Conservation (phyloP, 1,284 basidiomycete species). For the Takashimella tepidaria region DNA sequence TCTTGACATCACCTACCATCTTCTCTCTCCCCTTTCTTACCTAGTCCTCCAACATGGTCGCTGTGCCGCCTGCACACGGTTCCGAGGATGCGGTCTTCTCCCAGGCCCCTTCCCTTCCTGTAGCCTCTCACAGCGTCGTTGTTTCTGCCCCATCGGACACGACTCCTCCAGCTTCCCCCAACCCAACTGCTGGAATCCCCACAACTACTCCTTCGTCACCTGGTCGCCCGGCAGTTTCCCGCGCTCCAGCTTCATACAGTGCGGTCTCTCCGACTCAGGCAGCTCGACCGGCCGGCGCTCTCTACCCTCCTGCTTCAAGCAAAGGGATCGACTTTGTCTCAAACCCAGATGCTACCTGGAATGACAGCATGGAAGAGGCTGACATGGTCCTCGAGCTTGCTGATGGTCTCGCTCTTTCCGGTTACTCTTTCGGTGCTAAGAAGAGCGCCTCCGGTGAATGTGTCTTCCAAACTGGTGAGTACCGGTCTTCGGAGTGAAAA, state of each 20-base stretch:
- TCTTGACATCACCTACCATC: constrained; percentile 2
- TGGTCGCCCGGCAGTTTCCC: constrained; percentile 12
- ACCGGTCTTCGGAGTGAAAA: not conserved
- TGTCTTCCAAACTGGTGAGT: constrained; percentile 97
- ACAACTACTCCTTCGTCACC: constrained; percentile 13
- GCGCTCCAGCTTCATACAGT: constrained; percentile 17
- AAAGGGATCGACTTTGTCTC: constrained; percentile 44
- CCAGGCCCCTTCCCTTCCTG: constrained; percentile 19
- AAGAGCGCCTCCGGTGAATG: constrained; percentile 96
- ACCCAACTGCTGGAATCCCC: constrained; percentile 8
- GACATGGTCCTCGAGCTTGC: constrained; percentile 77
- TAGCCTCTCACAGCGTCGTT: constrained; percentile 25
- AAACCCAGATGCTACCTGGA: constrained; percentile 33
- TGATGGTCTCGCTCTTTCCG: constrained; percentile 83
- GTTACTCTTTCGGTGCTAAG: constrained; percentile 89
- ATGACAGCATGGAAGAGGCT: constrained; percentile 39
- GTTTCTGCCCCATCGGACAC: constrained; percentile 9
- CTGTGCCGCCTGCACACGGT: no score
- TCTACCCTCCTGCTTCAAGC: constrained; percentile 45
- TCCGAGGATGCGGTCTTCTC: constrained; percentile 30
- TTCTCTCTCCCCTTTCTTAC: no score
- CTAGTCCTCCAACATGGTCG: no score
- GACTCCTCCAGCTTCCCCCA: constrained; percentile 25
- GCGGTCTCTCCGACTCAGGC: constrained; percentile 8
- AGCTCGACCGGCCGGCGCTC: constrained; percentile 27